Evolutionary conservation across 2,329 filamentous ascomycete species (phyloP), one percentile per base, ranked within the genome.

Genomic region (Colletotrichum sojae): DNA sequence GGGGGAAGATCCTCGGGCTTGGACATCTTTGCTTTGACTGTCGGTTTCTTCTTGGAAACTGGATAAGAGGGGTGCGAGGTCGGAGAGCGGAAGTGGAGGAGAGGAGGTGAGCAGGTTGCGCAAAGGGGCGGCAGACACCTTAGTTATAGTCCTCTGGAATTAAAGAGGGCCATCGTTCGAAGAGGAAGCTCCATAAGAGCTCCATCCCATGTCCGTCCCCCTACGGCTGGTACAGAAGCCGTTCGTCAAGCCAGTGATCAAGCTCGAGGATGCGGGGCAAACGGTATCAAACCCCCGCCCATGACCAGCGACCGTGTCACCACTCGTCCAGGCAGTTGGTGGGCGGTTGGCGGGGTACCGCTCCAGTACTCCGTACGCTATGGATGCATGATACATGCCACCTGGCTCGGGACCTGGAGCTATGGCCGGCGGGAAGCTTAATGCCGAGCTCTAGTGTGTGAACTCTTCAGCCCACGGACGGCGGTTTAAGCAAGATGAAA

Each of bases 1-100:
- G 79, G 81, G 61, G 80, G 83, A 59, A 81, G 76, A 71, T 81
- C 82, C 61, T 82, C 79, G 54, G 83, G 83, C 72, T 81, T 81
- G 12, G 78, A 73, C 80, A 82, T 82, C 54, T 55, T 77, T 73
- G 48, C 56, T 64, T 51, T 36, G 22, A 53, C 15, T 59, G 59
- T 27, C 36, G 53, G 58, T 58, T 40, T 61, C 56, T 60, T 25
- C 20, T 46, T 51, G 25, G 46, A 6, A 25, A 43, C 36, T 43
- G 31, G 22, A 18, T 25, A 36, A 45, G 6, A 46, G 2, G 43
- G 48, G 57, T 59, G 68, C 58, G 64, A 63, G 49, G 53, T 59
- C 54, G 64, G 57, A 58, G 48, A 53, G 40, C 48, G 39, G 36
- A 49, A 55, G 54, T 70, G 48, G 53, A 55, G 62, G 55, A 31